phyloP scores from a whole-genome alignment of 2,329 filamentous ascomycete genomes.

The Penicillium sp. region DNA sequence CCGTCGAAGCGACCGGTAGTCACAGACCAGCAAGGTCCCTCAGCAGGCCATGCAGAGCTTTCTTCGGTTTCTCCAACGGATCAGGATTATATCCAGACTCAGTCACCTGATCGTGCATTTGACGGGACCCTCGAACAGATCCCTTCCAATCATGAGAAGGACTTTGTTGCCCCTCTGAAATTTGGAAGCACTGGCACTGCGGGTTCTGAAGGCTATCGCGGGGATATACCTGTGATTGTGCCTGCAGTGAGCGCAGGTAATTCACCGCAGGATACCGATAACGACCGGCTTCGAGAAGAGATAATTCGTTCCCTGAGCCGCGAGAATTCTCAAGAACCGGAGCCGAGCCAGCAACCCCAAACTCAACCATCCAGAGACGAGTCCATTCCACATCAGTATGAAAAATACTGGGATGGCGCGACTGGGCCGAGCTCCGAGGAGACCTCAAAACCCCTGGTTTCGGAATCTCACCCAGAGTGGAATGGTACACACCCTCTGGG shows the following conservation, averaged over 20 bases:
- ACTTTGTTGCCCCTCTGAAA: constrained; percentile 36
- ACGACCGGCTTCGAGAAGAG: constrained; percentile 46
- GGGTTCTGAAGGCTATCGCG: constrained; percentile 15
- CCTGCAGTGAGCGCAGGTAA: constrained; percentile 35
- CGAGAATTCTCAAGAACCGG: constrained; percentile 32
- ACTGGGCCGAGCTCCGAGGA: constrained; percentile 18
- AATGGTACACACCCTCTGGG: constrained; percentile 9
- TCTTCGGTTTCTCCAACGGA: constrained; percentile 37
- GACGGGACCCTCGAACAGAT: constrained; percentile 9
- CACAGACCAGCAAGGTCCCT: constrained; percentile 42
- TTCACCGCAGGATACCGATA: constrained; percentile 41
- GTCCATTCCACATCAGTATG: constrained; percentile 38
- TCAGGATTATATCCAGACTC: no score
- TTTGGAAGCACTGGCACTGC: constrained; percentile 25
- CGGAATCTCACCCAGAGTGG: constrained; percentile 18
- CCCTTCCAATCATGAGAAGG: constrained; percentile 10
- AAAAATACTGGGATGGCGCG: constrained; percentile 38
- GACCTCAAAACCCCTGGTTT: constrained; percentile 15
- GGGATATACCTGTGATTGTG: constrained; percentile 34
- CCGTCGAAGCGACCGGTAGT: constrained; percentile 59
- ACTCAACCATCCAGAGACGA: constrained; percentile 25
- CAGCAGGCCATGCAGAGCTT: constrained; percentile 47
- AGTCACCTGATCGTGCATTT: constrained; percentile 12
- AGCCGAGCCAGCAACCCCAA: constrained; percentile 20
- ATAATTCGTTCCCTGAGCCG: constrained; percentile 50